Evolutionary conservation across 441 rosid genomes (phyloP), one percentile per base, ranked within the genome.

Genomic region (Populus tomentosa): DNA sequence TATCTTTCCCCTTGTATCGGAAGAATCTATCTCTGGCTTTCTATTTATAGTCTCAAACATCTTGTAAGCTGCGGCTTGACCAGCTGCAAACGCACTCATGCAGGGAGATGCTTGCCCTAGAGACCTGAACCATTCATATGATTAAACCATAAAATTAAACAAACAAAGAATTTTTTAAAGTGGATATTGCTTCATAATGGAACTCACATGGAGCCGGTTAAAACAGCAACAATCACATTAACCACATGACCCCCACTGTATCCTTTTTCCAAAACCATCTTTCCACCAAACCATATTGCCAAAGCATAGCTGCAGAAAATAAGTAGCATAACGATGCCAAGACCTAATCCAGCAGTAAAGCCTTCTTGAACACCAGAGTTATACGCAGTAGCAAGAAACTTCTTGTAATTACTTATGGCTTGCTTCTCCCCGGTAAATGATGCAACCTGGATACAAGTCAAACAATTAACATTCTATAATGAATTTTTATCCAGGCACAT

Each of bases 61-160:
- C 85, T 95, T 92, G 71, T 82, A 92, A 0, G 97, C 95, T 1
- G 94, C 99, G 13, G 93, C 97, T 85, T 87, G 90, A 75, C 97
- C 97, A 10, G 98, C 89, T 7, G 91, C 94, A 75, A 92, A 95
- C 13, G 91, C 85, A 16, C 81, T 86, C 83, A 94, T 35, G 77
- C 89, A 87, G 6, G 94, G 92, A 68, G 97, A 90, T 80, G 97
- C 86, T 75, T 93, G 92, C 13, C 99, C 97, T 18, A 95, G 73
- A 11, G 97, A 90, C 94, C 96, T 92, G 78, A 50, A 62, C 40
- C 71, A 72, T 72, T 30, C 61, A 74, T n/a, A 13, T n/a, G 26
- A 59, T 59, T 35, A 33, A 69, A n/a, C n/a, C 30, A 42, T 35
- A 68, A 9, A 71, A 62, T 67, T 35, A n/a, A 61, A 3, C 13